Percentiles rank a stretch among this genome's conserved stretches.
Conservation (phyloP, 2,329 filamentous ascomycete genomes). For the Nigrograna mackinnonii region DNA sequence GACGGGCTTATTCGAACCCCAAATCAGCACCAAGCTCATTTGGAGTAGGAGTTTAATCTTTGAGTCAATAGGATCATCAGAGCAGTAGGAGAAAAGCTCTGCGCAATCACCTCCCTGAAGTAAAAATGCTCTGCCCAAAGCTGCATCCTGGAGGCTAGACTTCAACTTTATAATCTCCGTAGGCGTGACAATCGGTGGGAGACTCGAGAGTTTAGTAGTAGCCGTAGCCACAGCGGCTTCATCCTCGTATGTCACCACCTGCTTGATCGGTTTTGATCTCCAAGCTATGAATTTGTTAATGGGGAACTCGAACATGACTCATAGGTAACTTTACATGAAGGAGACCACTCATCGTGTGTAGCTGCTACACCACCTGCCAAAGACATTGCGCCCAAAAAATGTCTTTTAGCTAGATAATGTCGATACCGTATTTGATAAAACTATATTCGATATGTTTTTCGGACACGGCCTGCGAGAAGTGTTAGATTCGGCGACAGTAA, state of each 20-base stretch:
- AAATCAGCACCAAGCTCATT: constrained; percentile 95
- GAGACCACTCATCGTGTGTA: constrained; percentile 38
- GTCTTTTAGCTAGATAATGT: too few relatives aligned
- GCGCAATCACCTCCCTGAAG: constrained; percentile 97
- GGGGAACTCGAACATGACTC: constrained; percentile 1
- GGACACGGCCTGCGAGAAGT: too few relatives aligned
- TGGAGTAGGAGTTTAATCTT: constrained; percentile 97
- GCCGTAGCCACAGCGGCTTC: constrained; percentile 61
- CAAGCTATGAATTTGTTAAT: constrained; percentile 57
- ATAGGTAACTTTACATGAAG: constrained; percentile 34
- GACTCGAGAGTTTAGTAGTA: constrained; percentile 64
- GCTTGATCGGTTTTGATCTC: constrained; percentile 78
- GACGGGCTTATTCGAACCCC: constrained; percentile 80
- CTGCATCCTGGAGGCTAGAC: constrained; percentile 79
- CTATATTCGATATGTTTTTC: too few relatives aligned
- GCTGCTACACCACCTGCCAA: too few relatives aligned
- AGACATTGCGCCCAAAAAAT: too few relatives aligned
- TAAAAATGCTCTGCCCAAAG: constrained; percentile 86
- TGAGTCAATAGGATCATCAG: constrained; percentile 83
- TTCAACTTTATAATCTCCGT: constrained; percentile 81
- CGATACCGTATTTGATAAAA: too few relatives aligned
- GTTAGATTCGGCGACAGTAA: too few relatives aligned
- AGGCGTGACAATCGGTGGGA: constrained; percentile 80
- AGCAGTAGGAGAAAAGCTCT: constrained; percentile 96
- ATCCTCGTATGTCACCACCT: constrained; percentile 72